These are phyloP conservation scores for Verticillium nonalfalfae DNA, from an alignment of 2,329 filamentous ascomycete species.

Conservation along the genomic window DNA sequence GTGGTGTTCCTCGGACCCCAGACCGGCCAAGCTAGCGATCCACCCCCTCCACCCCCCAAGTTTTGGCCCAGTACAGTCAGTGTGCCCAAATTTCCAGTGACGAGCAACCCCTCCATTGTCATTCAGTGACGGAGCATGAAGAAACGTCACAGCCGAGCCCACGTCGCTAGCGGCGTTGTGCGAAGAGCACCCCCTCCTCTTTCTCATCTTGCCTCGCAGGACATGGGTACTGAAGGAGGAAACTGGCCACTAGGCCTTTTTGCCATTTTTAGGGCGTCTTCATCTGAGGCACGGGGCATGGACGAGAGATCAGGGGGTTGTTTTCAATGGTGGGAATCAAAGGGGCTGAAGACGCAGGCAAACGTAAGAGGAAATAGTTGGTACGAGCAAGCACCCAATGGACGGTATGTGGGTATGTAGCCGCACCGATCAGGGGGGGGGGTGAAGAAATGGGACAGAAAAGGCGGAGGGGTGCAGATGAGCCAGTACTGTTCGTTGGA, in stretches of 20 bases:
- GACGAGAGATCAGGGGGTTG: not conserved
- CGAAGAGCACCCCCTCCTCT: not conserved
- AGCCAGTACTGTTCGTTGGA: not conserved
- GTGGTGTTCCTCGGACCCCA: slow-evolving; percentile 8
- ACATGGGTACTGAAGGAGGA: not conserved
- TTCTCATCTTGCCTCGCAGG: not conserved
- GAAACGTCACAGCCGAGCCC: not conserved
- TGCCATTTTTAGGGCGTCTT: not conserved
- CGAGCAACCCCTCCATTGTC: not conserved
- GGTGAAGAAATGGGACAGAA: not conserved
- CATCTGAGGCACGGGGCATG: not conserved
- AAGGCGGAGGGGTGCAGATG: not conserved
- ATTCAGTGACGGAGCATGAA: not conserved
- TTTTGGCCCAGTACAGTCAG: not conserved
- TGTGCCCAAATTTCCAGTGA: not conserved
- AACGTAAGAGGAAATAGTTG: not conserved
- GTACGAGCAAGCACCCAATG: not conserved
- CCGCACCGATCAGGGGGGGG: not conserved
- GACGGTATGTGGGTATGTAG: not conserved
- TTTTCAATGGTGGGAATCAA: slow-evolving; percentile 1
- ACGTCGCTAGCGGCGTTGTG: not conserved
- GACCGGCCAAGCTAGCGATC: slow-evolving; percentile 8
- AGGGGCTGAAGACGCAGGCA: not conserved
- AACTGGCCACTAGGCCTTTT: not conserved
- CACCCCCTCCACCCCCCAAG: not conserved